Evolutionary conservation across 2,329 filamentous ascomycete genomes (phyloP).

Genomic region (Blastomyces emzantsi): DNA sequence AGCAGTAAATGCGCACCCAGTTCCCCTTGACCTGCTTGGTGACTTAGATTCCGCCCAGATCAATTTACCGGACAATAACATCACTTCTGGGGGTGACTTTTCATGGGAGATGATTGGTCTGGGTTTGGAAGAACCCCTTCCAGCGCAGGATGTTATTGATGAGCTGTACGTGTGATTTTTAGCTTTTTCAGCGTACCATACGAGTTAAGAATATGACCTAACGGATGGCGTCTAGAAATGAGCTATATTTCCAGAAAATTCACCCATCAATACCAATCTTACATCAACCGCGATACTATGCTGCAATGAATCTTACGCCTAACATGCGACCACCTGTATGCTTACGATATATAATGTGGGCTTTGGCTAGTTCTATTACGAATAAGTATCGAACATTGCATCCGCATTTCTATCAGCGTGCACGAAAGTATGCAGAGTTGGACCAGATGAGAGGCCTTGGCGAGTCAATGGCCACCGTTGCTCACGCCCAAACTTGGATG

Average conservation of each 20-base stretch:
- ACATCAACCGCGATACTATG: conserved; percentile 76
- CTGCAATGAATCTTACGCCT: conserved; percentile 82
- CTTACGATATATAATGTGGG: conserved; percentile 92
- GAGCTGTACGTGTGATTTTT: conserved; percentile 53
- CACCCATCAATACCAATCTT: conserved; percentile 82
- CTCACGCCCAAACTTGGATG: conserved; percentile 76
- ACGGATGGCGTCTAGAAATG: conserved; percentile 47
- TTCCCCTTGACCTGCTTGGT: not conserved
- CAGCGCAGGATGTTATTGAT: conserved; percentile 70
- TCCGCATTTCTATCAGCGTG: conserved; percentile 80
- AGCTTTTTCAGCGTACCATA: not conserved
- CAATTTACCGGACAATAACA: conserved; percentile 18
- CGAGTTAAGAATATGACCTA: conserved; percentile 14
- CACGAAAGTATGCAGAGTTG: conserved; percentile 80
- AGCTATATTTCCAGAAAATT: conserved; percentile 84
- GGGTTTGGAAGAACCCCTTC: conserved; percentile 72
- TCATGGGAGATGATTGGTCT: conserved; percentile 81
- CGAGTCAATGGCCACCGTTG: conserved; percentile 75
- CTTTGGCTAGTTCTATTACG: conserved; percentile 72
- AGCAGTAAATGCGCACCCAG: not conserved
- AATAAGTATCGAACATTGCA: conserved; percentile 74
- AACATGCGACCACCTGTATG: conserved; percentile 77
- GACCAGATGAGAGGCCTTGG: conserved; percentile 91
- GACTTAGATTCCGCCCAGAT: conserved; percentile 13
- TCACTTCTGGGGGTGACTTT: conserved; percentile 39